Conservation (phyloP, 2,329 filamentous ascomycete genomes). For the Calonectria henricotiae region DNA sequence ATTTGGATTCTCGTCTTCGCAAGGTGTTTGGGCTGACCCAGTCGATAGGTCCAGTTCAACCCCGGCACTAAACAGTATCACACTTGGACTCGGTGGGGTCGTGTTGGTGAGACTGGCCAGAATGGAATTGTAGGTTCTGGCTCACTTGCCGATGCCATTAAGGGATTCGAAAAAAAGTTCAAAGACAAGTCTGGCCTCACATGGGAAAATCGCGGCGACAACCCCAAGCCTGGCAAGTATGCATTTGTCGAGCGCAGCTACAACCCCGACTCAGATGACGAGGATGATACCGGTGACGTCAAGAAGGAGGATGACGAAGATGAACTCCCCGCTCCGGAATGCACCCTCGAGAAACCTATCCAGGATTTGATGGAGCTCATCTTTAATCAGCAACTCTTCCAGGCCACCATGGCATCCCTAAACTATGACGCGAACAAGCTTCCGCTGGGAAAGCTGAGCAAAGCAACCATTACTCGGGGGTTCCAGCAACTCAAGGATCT, state of each 20-base stretch:
- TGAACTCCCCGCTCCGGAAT: slow-evolving; percentile 62
- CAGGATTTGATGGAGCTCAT: slow-evolving; percentile 85
- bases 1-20: background rate
- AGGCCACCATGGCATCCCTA: slow-evolving; percentile 75
- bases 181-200: slow-evolving; percentile 73
- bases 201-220: slow-evolving; percentile 69
- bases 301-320: slow-evolving; percentile 59
- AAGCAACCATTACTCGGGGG: slow-evolving; percentile 81
- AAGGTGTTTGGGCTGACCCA: slow-evolving; percentile 31
- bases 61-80: slow-evolving; percentile 61
- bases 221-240: slow-evolving; percentile 80
- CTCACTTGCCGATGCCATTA: slow-evolving; percentile 62
- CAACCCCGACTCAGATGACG: slow-evolving; percentile 77
- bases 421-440: slow-evolving; percentile 85
- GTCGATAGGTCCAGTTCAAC: slow-evolving; percentile 62
- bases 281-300: slow-evolving; percentile 59
- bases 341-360: slow-evolving; percentile 73
- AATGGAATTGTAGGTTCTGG: slow-evolving; percentile 63
- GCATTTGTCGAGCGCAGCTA: slow-evolving; percentile 87
- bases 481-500: slow-evolving; percentile 86
- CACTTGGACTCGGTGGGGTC: slow-evolving; percentile 86
- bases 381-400: slow-evolving; percentile 84
- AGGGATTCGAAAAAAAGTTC: slow-evolving; percentile 75
- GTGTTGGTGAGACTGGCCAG: slow-evolving; percentile 77
- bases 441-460: slow-evolving; percentile 88